phyloP scores from a whole-genome alignment of 176 grass and related monocot species.

The Aechmea fasciata region DNA sequence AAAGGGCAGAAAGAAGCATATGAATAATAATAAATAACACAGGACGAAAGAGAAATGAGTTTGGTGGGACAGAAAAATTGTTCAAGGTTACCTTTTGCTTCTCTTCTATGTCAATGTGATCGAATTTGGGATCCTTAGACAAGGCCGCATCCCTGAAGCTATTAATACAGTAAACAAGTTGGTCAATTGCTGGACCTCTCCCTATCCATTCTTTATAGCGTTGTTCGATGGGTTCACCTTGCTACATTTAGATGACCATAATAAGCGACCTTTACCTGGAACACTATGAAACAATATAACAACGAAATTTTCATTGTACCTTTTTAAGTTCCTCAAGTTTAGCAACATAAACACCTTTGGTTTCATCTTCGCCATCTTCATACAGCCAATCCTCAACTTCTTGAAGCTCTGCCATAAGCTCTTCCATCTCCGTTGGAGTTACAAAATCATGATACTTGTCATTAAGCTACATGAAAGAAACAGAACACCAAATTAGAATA shows the following conservation, averaged over 20 bases:
- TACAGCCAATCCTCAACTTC: conserved; percentile 95
- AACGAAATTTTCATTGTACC: conserved; percentile 12
- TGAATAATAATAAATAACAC: not conserved
- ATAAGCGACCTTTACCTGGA: not conserved
- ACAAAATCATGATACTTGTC: conserved; percentile 79
- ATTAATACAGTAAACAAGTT: conserved; percentile 65
- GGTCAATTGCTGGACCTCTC: conserved; percentile 47
- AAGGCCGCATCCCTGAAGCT: conserved; percentile 81
- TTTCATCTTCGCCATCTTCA: conserved; percentile 93
- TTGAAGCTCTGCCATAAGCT: conserved; percentile 54
- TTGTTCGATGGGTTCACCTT: conserved; percentile 57
- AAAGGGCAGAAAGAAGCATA: too few relatives aligned
- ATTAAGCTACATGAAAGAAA: conserved; percentile 38
- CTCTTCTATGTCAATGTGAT: conserved; percentile 76
- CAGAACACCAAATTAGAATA: not conserved
- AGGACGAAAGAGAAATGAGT: not conserved
- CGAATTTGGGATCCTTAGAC: conserved; percentile 71
- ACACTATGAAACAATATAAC: not conserved
- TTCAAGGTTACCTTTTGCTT: conserved; percentile 69
- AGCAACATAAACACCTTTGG: conserved; percentile 83
- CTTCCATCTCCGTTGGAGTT: conserved; percentile 46
- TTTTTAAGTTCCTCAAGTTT: conserved; percentile 89
- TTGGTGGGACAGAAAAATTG: not conserved
- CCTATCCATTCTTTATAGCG: conserved; percentile 71
- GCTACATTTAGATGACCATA: conserved; percentile 22